Evolutionary conservation across 352 stramenopile species (phyloP).

Genomic region (Phytophthora syringae): DNA sequence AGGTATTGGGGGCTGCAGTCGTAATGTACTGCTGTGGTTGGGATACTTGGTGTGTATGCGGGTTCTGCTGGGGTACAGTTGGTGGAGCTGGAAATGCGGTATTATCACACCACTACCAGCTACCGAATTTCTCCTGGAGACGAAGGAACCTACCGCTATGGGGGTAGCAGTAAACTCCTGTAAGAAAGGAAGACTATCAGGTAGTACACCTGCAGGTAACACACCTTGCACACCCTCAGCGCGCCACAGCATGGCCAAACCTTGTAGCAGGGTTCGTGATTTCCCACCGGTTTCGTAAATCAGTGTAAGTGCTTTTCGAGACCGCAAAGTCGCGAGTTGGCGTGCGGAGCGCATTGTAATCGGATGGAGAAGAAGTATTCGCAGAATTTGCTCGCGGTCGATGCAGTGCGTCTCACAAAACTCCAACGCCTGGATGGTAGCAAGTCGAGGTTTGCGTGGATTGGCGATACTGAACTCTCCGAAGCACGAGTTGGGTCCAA

Average conservation of each 20-base stretch:
- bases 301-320: constrained; percentile 61
- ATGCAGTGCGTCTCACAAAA: constrained; percentile 84
- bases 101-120: background rate
- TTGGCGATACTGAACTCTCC: constrained; percentile 86
- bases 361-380: constrained; percentile 55
- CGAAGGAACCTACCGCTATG: background rate
- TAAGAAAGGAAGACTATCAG: constrained; percentile 48
- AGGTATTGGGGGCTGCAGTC: background rate
- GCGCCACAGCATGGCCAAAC: constrained; percentile 67
- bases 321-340: constrained; percentile 56
- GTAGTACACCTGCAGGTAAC: constrained; percentile 37
- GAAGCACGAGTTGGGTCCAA: constrained; percentile 80
- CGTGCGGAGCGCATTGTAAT: constrained; percentile 68
- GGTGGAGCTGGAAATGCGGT: constrained; percentile 15
- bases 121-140: constrained; percentile 4
- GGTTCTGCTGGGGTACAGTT: constrained; percentile 10
- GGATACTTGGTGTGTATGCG: background rate
- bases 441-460: constrained; percentile 63
- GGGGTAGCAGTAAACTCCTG: constrained; percentile 43
- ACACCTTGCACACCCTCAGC: constrained; percentile 57
- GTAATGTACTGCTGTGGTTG: constrained; percentile 19
- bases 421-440: constrained; percentile 79
- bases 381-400: constrained; percentile 54
- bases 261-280: constrained; percentile 66
- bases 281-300: constrained; percentile 66